Conservation (phyloP, 305 asterid species). For the Plantago coronopus region DNA sequence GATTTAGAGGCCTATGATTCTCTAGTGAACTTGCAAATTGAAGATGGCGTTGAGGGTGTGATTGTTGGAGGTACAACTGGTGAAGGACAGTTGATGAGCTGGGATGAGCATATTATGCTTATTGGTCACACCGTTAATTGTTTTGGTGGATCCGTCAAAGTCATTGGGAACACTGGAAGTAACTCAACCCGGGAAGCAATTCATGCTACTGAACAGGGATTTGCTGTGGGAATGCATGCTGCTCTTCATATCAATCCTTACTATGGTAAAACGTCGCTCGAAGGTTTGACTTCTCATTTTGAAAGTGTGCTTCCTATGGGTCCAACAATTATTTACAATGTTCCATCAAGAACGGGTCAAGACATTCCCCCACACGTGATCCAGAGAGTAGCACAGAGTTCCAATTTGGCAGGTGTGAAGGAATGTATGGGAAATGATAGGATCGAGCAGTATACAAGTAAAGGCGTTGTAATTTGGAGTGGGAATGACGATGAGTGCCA, state of each 20-base stretch:
- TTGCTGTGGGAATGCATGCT: constrained; percentile 96
- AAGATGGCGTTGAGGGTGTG: constrained; percentile 82
- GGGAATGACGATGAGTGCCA: constrained; percentile 94
- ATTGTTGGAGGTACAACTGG: constrained; percentile 97
- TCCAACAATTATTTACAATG: constrained; percentile 82
- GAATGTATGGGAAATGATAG: constrained; percentile 80
- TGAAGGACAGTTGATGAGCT: constrained; percentile 93
- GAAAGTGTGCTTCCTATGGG: constrained; percentile 87
- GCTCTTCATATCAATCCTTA: constrained; percentile 96
- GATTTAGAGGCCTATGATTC: constrained; percentile 91
- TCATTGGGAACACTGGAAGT: constrained; percentile 92
- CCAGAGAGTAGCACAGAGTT: constrained; percentile 37
- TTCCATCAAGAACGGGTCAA: constrained; percentile 88
- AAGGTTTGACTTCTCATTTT: constrained; percentile 78
- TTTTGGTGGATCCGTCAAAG: constrained; percentile 78
- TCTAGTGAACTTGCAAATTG: constrained; percentile 73
- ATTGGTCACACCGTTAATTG: constrained; percentile 95
- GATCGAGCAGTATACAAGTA: constrained; percentile 57
- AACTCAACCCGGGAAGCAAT: constrained; percentile 95
- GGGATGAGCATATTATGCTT: constrained; percentile 97
- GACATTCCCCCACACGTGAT: constrained; percentile 75
- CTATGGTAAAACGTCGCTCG: constrained; percentile 84
- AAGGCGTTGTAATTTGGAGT: constrained; percentile 73
- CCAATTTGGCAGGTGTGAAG: constrained; percentile 82
- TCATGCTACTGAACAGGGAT: constrained; percentile 94